Evolutionary conservation across 2,329 filamentous ascomycete species (phyloP).

Genomic region (Fusarium temperatum): DNA sequence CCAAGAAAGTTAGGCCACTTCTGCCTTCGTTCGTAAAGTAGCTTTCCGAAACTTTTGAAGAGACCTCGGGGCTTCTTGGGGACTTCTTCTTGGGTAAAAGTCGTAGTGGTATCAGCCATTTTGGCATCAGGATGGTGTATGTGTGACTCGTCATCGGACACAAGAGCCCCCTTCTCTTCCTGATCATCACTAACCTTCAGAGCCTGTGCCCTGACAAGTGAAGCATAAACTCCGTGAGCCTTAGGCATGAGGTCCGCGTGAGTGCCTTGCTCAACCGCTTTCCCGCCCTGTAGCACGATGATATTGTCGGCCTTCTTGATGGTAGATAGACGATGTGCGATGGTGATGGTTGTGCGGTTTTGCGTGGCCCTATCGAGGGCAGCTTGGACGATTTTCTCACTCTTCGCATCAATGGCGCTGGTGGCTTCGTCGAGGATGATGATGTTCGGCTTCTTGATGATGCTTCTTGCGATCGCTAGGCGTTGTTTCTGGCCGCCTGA

Average conservation of each 20-base stretch:
- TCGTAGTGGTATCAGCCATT: accelerated
- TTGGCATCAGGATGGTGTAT: not conserved
- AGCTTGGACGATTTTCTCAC: constrained; percentile 55
- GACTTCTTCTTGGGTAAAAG: not conserved
- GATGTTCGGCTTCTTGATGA: constrained; percentile 65
- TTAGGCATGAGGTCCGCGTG: constrained; percentile 65
- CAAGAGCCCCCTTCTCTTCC: not conserved
- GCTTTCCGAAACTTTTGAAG: constrained; percentile 21
- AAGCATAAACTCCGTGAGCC: constrained; percentile 48
- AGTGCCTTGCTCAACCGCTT: constrained; percentile 68
- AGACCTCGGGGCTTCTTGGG: not conserved
- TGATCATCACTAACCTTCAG: not conserved
- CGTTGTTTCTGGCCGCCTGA: constrained; percentile 66
- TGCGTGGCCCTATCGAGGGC: constrained; percentile 50
- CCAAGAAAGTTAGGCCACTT: constrained; percentile 41
- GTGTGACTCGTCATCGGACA: not conserved
- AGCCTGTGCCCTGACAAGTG: constrained; percentile 38
- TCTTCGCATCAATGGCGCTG: constrained; percentile 56
- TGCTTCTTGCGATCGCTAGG: constrained; percentile 63
- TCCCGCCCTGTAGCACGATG: constrained; percentile 68
- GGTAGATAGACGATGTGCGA: constrained; percentile 70
- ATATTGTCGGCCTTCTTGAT: constrained; percentile 72
- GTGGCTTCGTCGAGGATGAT: constrained; percentile 75
- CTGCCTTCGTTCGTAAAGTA: constrained; percentile 32
- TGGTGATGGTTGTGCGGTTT: constrained; percentile 70